These are phyloP conservation scores for Bocquillonia castaneifolia DNA, from an alignment of 441 rosid genomes.

Conservation along the genomic window DNA sequence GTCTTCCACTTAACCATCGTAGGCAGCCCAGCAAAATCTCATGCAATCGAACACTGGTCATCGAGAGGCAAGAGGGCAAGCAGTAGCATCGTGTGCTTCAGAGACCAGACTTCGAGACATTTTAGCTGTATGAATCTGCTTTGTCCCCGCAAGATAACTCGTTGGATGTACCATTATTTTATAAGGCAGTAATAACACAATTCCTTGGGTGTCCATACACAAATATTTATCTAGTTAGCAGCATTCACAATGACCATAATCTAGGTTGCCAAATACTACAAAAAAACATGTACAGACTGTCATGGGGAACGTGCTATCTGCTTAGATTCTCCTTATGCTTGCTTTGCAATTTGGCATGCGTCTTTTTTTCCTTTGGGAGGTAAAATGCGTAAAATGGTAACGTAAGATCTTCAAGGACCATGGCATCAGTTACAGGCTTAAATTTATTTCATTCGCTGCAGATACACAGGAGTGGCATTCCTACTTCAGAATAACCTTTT, in stretches of 20 bases:
- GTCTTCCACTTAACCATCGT: no score
- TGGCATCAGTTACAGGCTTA: conserved; percentile 4
- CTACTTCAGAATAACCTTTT: conserved; percentile 1
- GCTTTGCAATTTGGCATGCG: conserved; percentile 3
- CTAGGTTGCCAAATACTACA: conserved; percentile 11
- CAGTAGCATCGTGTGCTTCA: no score
- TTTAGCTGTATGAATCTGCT: no score
- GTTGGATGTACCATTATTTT: not conserved
- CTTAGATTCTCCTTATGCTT: conserved; percentile 10
- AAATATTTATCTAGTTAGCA: not conserved
- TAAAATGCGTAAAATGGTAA: not conserved
- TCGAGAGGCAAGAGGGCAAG: no score
- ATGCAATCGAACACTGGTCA: no score
- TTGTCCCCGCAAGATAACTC: no score
- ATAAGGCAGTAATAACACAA: not conserved
- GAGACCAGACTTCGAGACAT: no score
- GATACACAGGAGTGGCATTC: conserved; percentile 1
- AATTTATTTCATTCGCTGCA: not conserved
- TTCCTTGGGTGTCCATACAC: not conserved
- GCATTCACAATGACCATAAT: not conserved
- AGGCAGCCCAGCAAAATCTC: no score
- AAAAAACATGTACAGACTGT: conserved; percentile 26
- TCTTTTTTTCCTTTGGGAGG: not conserved
- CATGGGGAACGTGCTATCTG: not conserved
- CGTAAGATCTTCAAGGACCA: not conserved